phyloP scores from a whole-genome alignment of 306 rosid genomes.

The Malus fusca region DNA sequence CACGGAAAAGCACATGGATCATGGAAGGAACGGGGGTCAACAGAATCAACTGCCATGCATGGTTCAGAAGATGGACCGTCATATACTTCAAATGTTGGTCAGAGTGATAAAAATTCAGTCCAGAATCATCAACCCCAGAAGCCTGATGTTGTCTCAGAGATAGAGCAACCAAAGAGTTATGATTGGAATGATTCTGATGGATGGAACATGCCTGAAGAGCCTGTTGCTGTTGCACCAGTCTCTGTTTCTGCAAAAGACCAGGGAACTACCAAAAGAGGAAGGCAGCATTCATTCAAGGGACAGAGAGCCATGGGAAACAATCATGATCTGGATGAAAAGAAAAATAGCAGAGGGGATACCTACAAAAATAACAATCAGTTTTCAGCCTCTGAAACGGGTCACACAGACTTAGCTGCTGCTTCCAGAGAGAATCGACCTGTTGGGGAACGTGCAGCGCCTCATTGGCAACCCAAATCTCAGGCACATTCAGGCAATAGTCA shows the following conservation, averaged over 20 bases:
- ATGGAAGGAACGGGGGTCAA: constrained; percentile 56
- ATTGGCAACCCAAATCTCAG: constrained; percentile 87
- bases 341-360: constrained; percentile 21
- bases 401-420: constrained; percentile 32
- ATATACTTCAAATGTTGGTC: constrained; percentile 27
- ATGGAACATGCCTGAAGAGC: constrained; percentile 28
- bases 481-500: constrained; percentile 33
- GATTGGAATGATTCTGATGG: constrained; percentile 43
- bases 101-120: constrained; percentile 29
- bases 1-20: constrained; percentile 63
- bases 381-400: constrained; percentile 38
- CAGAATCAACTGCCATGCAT: constrained; percentile 37
- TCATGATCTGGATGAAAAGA: constrained; percentile 51
- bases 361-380: constrained; percentile 33
- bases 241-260: constrained; percentile 46
- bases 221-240: constrained; percentile 34
- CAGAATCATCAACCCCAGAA: constrained; percentile 35
- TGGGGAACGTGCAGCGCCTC: constrained; percentile 51
- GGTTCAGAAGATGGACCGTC: constrained; percentile 38
- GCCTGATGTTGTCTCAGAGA: constrained; percentile 27
- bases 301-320: constrained; percentile 41
- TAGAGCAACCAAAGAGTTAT: constrained; percentile 37
- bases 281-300: constrained; percentile 50
- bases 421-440: constrained; percentile 52
- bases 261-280: constrained; percentile 41